These are phyloP conservation scores for Colletotrichum spinosum DNA, from an alignment of 2,329 filamentous ascomycete genomes.

Conservation along the genomic window DNA sequence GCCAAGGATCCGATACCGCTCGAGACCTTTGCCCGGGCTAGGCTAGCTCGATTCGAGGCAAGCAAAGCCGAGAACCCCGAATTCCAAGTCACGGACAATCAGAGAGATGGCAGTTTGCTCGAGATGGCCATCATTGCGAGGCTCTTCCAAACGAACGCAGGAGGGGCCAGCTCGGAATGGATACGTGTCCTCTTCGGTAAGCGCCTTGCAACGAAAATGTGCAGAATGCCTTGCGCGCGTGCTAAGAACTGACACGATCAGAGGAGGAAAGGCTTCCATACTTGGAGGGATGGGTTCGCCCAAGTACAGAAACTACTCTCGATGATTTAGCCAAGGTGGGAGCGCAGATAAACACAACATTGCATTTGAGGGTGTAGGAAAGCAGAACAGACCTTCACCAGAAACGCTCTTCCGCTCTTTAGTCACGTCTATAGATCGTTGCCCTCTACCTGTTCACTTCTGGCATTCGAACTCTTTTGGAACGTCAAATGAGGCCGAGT, in stretches of 20 bases:
- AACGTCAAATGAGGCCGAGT: too few relatives aligned
- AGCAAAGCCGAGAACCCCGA: neutral
- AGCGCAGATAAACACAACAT: neutral
- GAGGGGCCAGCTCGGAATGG: neutral
- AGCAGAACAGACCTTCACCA: too few relatives aligned
- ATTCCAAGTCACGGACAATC: neutral
- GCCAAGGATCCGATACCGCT: neutral
- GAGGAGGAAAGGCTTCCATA: constrained; percentile 7
- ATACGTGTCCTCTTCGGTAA: neutral
- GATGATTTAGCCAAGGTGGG: neutral
- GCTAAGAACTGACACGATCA: neutral
- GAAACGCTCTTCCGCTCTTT: too few relatives aligned
- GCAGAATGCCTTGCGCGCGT: neutral
- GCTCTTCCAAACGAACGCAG: neutral
- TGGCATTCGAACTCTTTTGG: too few relatives aligned
- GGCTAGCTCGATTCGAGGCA: neutral
- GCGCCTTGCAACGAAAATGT: neutral
- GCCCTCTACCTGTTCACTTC: too few relatives aligned
- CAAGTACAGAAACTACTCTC: neutral
- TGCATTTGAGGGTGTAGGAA: too few relatives aligned
- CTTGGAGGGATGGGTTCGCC: neutral
- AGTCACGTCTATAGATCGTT: too few relatives aligned
- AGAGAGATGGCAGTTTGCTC: neutral
- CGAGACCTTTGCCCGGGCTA: neutral
- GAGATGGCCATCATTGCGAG: neutral